Conservation (phyloP, 2,329 filamentous ascomycete species). For the Emericellopsis atlantica region DNA sequence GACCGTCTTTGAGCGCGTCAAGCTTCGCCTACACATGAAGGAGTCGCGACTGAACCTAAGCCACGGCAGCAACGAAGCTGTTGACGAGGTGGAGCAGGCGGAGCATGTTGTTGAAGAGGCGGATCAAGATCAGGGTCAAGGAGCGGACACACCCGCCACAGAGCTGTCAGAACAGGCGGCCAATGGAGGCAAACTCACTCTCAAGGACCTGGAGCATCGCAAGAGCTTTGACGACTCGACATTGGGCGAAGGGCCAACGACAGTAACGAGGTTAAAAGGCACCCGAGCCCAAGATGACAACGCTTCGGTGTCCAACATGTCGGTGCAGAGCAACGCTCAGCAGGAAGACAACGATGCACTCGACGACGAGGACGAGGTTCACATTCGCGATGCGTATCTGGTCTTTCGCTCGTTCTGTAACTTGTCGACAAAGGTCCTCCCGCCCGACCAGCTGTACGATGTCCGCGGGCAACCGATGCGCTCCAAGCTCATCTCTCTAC, state of each 20-base stretch:
- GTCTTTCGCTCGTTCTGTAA: slow-evolving; percentile 98
- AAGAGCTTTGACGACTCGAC: slow-evolving; percentile 60
- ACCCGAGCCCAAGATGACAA: slow-evolving; percentile 13
- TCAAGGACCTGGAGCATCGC: slow-evolving; percentile 54
- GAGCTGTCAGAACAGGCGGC: slow-evolving; percentile 24
- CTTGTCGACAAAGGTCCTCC: slow-evolving; percentile 81
- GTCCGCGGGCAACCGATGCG: slow-evolving; percentile 92
- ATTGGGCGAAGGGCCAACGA: slow-evolving; percentile 53
- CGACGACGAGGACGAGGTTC: slow-evolving; percentile 81
- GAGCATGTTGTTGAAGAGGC: slow-evolving; percentile 8
- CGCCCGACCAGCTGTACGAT: slow-evolving; percentile 85
- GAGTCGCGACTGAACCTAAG: slow-evolving; percentile 57
- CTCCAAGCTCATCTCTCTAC: slow-evolving; percentile 87
- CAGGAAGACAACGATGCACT: slow-evolving; percentile 47
- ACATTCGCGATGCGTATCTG: slow-evolving; percentile 91
- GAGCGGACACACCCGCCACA: slow-evolving; percentile 5
- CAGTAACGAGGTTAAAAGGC: slow-evolving; percentile 50
- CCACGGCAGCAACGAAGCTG: slow-evolving; percentile 33
- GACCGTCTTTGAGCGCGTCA: slow-evolving; percentile 93
- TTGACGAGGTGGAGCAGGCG: slow-evolving; percentile 33
- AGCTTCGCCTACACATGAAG: slow-evolving; percentile 74
- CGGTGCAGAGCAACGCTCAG: slow-evolving; percentile 35
- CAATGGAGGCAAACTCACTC: slow-evolving; percentile 41
- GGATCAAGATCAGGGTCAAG: neutral
- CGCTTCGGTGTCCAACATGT: slow-evolving; percentile 38